Evolutionary conservation across 805 yeast species (phyloP), one percentile per base, ranked within the genome.

Genomic region (Helenozyma baotianmanensis): DNA sequence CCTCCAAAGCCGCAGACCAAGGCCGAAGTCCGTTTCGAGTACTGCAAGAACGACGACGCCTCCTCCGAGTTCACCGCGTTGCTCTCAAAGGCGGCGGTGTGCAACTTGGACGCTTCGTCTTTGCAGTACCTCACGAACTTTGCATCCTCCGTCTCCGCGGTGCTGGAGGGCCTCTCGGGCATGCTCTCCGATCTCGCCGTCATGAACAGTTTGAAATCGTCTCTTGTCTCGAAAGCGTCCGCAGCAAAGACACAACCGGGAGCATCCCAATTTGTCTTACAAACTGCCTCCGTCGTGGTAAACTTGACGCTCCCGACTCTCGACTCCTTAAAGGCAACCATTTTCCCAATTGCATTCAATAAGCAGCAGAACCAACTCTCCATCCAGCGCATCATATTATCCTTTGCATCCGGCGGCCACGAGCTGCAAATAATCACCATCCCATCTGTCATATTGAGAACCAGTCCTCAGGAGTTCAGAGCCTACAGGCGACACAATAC

Each of bases 21-120:
- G 25, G 70, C 72, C 6, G 85, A 79, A 42, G 29, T 79, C 2
- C 48, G 80, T 21, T 74, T 78, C 48, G 83, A 79, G 47, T 36
- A 67, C 14, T 63, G 50, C 7, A 50, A 43, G 9, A 1, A 39
- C 9, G 40, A 42, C 4, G 32, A 32, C 2, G 7, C 25, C 4
- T 9, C 15, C 7, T 35, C 51, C 0, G 68, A 68, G 25, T 51
- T 62, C 13, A 70, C 77, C 0, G 18, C 68, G 0, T 48, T 76
- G 2, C 51, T 71, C 14, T 63, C 78, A 0, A 76, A 76, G 37
- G 53, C 59, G 0, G 68, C 71, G 0, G 31, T 15, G 9, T 12
- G 55, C 9, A 29, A 31, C 11, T 32, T 60, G 4, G 60, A 59
- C 23, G 33, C 42, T 6, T 21, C 36, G 1, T 42, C 46, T n/a